Evolutionary conservation across 73 alveolate genomes (phyloP).

Genomic region (Symbiodinium pilosum): DNA sequence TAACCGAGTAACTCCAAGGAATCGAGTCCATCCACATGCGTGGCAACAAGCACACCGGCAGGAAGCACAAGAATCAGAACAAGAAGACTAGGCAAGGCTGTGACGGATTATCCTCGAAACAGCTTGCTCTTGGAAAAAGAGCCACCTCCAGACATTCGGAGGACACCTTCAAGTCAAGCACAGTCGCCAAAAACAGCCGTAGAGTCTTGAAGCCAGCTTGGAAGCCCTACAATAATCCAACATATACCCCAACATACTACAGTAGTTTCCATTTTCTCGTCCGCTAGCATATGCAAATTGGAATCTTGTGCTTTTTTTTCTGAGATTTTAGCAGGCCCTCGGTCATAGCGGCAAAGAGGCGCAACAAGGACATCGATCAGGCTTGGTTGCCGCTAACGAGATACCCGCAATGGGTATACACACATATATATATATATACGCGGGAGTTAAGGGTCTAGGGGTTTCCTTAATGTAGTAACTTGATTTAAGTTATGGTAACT

Average conservation of each 20-base stretch:
- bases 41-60: constrained; percentile 90
- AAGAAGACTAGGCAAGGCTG: constrained; percentile 53
- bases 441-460: not conserved
- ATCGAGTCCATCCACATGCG: constrained; percentile 61
- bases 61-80: constrained; percentile 87
- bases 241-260: too few relatives aligned
- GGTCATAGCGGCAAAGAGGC: constrained; percentile 69
- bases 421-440: not conserved
- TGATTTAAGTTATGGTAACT: too few relatives aligned
- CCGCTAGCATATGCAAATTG: too few relatives aligned
- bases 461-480: too few relatives aligned
- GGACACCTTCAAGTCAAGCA: not conserved
- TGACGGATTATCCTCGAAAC: not conserved
- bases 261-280: too few relatives aligned
- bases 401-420: not conserved
- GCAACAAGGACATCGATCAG: constrained; percentile 85
- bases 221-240: too few relatives aligned
- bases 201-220: too few relatives aligned
- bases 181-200: too few relatives aligned
- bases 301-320: too few relatives aligned
- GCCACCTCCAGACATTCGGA: not conserved
- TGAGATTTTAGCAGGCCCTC: constrained; percentile 52
- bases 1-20: not conserved
- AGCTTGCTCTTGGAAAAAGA: not conserved
- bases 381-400: too few relatives aligned